Evolutionary conservation across 106 monocot species (phyloP), one percentile per base, ranked within the genome.

Genomic region (Narthecium ossifragum): DNA sequence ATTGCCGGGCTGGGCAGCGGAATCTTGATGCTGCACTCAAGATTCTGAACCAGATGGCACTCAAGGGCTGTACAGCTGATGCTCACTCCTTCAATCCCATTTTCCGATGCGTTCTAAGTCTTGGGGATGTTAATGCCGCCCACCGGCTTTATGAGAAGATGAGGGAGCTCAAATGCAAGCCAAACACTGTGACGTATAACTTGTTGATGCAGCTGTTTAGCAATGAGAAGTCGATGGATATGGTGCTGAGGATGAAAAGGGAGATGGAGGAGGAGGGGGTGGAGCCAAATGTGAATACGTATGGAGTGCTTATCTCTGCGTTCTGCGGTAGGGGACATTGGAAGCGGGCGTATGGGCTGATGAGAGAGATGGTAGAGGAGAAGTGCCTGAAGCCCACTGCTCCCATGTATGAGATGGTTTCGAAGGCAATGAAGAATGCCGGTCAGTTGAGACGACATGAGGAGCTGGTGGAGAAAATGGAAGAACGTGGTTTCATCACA

Each of bases 241-340:
- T 98, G 96, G 78, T 98, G 61, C 45, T 98, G 54, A 78, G 71
- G 81, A 79, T 98, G 70, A 98, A 84, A 78, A 87, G 60, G 55
- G 86, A 98, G 76, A 98, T 98, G 96, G 96, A 84, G 33, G 71
- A 68, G 50, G 78, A 87, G 31, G 84, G 81, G 6, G 74, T 86
- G 30, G 96, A 98, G 73, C 75, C 90, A 30, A 98, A 98, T 57
- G 84, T 79, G 31, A 90, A 98, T 62, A 98, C 90, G 0, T 98
- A 87, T 50, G 57, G 69, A 27, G 81, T 77, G 37, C 62, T 98
- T 26, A 73, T 90, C 10, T 65, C 77, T 11, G 73, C 80, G 21
- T 98, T 83, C 51, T 98, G 90, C 50, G 75, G 48, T 37, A 84
- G 86, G 67, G 96, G 90, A 8, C 75, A 84, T 38, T 98, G 90